Conservation (phyloP, 805 yeast genomes). For the Candida nemodendra region DNA sequence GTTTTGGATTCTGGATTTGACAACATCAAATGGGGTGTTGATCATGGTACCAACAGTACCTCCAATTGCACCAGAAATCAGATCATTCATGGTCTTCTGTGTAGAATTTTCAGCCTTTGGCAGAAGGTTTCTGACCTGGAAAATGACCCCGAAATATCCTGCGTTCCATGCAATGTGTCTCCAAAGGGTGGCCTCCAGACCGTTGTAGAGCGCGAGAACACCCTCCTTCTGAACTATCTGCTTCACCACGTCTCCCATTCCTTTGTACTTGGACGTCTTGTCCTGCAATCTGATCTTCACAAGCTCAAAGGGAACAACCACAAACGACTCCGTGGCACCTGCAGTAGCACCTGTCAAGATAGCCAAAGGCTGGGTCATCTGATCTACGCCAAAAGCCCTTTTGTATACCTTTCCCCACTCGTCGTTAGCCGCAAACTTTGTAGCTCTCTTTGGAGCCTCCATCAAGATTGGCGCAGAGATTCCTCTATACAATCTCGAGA, state of each 20-base stretch:
- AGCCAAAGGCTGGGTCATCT: conserved; percentile 80
- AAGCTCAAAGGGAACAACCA: conserved; percentile 96
- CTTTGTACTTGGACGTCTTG: conserved; percentile 73
- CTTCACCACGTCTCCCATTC: conserved; percentile 79
- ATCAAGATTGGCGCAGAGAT: conserved; percentile 93
- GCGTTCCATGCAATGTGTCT: conserved; percentile 98
- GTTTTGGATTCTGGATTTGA: conserved; percentile 92
- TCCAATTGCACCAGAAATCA: conserved; percentile 92
- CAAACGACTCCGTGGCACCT: conserved; percentile 95
- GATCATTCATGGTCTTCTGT: conserved; percentile 80
- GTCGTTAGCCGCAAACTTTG: conserved; percentile 97
- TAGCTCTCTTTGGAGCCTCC: conserved; percentile 99
- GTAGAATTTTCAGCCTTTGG: conserved; percentile 72
- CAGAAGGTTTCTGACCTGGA: conserved; percentile 75
- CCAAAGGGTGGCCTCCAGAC: conserved; percentile 96
- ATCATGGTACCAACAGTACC: conserved; percentile 95
- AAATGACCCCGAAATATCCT: conserved; percentile 94
- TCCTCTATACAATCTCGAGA: conserved; percentile 82
- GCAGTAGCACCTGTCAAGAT: conserved; percentile 96
- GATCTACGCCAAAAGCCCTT: conserved; percentile 60
- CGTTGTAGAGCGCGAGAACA: conserved; percentile 79
- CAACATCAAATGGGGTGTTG: conserved; percentile 97
- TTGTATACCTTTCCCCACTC: conserved; percentile 90
- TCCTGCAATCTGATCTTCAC: conserved; percentile 95
- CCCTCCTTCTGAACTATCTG: conserved; percentile 77